Conservation (phyloP, 2,329 filamentous ascomycete species). For the Aspergillus sp. region DNA sequence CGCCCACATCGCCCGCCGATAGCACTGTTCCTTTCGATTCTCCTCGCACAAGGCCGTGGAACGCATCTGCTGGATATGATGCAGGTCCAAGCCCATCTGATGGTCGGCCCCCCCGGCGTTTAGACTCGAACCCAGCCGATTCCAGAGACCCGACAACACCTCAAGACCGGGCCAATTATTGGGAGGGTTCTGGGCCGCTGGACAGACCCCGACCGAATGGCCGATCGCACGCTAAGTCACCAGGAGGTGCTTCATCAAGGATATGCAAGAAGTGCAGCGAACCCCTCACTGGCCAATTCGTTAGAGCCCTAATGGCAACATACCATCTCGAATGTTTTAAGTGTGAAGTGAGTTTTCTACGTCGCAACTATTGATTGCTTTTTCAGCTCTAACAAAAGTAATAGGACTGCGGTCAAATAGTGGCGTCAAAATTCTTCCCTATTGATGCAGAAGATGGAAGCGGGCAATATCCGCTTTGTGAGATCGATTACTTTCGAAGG, state of each 20-base stretch:
- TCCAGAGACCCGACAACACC: conserved; percentile 24
- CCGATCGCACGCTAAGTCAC: conserved; percentile 38
- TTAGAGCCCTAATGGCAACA: conserved; percentile 87
- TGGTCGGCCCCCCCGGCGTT: conserved; percentile 29
- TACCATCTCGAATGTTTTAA: conserved; percentile 98
- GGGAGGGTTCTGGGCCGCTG: conserved; percentile 34
- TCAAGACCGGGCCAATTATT: conserved; percentile 30
- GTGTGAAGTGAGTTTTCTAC: conserved; percentile 70
- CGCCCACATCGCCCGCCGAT: conserved; percentile 42
- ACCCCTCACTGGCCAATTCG: conserved; percentile 89
- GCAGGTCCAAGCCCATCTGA: conserved; percentile 28
- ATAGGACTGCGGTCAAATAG: conserved; percentile 94
- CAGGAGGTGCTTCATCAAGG: conserved; percentile 45
- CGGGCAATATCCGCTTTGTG: conserved; percentile 87
- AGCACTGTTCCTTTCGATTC: conserved; percentile 36
- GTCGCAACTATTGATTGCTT: neutral
- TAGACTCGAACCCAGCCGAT: conserved; percentile 28
- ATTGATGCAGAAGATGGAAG: conserved; percentile 85
- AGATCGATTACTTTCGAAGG: conserved; percentile 95
- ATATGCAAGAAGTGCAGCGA: conserved; percentile 84
- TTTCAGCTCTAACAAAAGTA: conserved; percentile 20
- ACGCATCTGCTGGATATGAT: conserved; percentile 23
- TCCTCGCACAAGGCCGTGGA: conserved; percentile 32
- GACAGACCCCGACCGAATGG: conserved; percentile 39
- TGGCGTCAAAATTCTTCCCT: conserved; percentile 98